phyloP scores from a whole-genome alignment of 2,329 filamentous ascomycete genomes.

The Trichoderma endophyticum region DNA sequence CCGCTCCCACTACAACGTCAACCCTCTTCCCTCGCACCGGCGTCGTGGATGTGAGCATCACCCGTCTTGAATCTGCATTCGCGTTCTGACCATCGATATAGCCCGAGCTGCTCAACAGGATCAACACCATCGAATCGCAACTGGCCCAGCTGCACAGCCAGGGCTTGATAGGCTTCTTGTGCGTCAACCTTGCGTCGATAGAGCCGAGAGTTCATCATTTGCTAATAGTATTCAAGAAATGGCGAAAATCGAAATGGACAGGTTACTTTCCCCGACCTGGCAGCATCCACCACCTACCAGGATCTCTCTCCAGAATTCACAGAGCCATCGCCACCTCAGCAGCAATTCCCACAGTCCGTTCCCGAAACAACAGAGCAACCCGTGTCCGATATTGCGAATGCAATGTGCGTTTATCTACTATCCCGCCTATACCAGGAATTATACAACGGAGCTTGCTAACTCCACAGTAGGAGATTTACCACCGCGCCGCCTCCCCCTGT shows the following conservation, averaged over 20 bases:
- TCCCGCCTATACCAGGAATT: no score
- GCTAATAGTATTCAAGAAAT: background rate
- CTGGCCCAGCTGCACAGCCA: conserved; percentile 14
- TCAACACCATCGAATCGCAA: conserved; percentile 13
- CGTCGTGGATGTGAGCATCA: conserved; percentile 8
- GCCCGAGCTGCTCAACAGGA: conserved; percentile 13
- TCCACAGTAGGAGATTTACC: background rate
- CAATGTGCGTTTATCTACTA: background rate
- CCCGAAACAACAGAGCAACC: background rate
- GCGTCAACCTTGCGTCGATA: background rate
- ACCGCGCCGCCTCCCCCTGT: conserved; percentile 8
- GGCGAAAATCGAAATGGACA: background rate
- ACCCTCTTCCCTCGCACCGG: conserved; percentile 10
- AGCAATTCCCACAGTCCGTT: background rate
- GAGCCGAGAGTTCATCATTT: background rate
- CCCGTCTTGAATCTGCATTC: background rate
- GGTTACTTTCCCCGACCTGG: conserved; percentile 1
- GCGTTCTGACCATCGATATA: background rate
- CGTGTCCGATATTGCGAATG: background rate
- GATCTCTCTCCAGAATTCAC: conserved; percentile 7
- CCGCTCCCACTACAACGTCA: background rate
- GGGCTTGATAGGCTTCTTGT: conserved; percentile 9
- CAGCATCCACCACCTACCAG: background rate
- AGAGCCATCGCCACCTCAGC: conserved; percentile 8
- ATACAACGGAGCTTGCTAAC: background rate